Percentiles rank a stretch among this genome's conserved stretches.
These are phyloP conservation scores for Hyphochytrium catenoides DNA, from an alignment of 352 stramenopile species.

Conservation along the genomic window DNA sequence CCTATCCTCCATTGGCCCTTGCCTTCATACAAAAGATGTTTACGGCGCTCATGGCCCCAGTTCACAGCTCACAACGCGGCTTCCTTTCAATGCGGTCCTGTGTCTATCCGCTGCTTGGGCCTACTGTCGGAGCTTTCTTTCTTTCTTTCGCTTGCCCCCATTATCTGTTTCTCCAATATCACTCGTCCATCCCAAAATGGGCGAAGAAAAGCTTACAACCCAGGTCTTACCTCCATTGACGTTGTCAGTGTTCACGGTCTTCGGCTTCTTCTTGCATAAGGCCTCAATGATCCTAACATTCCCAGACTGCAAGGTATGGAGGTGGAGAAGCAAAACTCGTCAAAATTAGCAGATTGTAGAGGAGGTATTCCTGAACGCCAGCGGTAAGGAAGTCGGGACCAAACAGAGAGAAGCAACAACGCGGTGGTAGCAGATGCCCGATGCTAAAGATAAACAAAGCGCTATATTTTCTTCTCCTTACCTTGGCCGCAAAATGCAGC, in stretches of 20 bases:
- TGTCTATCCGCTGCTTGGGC: too few relatives aligned
- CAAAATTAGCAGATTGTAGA: too few relatives aligned
- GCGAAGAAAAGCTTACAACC: background rate
- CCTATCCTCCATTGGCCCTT: too few relatives aligned
- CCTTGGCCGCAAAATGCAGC: conserved; percentile 50
- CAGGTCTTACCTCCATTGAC: conserved; percentile 21
- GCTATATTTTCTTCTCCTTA: conserved; percentile 5
- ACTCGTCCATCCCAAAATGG: background rate
- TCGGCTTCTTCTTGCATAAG: conserved; percentile 28
- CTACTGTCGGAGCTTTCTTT: too few relatives aligned
- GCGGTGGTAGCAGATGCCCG: too few relatives aligned
- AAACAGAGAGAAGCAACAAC: background rate
- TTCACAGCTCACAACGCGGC: too few relatives aligned
- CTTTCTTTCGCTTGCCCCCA: too few relatives aligned
- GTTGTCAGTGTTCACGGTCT: conserved; percentile 33
- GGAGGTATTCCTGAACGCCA: background rate
- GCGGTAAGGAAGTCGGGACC: background rate
- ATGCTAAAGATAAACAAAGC: background rate
- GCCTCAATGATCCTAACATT: conserved; percentile 30
- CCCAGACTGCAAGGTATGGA: conserved; percentile 25
- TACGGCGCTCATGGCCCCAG: too few relatives aligned
- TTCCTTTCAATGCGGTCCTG: too few relatives aligned
- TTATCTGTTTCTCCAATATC: background rate
- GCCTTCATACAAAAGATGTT: too few relatives aligned
- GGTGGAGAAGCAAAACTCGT: too few relatives aligned